Percentiles rank a stretch among this genome's conserved stretches.
These are phyloP conservation scores for Neoboletus subvelutipes DNA, from an alignment of 768 basidiomycete genomes.

Conservation along the genomic window DNA sequence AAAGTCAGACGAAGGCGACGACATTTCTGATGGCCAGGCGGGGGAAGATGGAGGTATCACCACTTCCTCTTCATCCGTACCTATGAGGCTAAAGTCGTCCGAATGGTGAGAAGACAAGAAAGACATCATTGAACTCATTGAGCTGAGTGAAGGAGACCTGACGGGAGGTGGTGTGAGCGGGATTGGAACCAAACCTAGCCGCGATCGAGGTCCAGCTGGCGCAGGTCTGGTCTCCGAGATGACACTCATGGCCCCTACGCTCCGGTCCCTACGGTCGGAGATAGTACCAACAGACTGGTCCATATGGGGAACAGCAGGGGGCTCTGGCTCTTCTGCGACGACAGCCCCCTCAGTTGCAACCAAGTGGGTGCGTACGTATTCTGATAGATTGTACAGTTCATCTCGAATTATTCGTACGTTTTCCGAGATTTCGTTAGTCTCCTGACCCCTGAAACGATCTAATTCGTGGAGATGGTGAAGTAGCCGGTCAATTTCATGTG, in stretches of 20 bases:
- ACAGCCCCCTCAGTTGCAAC: constrained; percentile 21
- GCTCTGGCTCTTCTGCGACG: constrained; percentile 12
- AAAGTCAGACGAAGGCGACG: constrained; percentile 27
- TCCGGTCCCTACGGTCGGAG: constrained; percentile 41
- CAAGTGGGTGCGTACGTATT: constrained; percentile 47
- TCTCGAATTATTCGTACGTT: constrained; percentile 70
- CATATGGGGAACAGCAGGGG: constrained; percentile 22
- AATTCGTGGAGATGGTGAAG: constrained; percentile 61
- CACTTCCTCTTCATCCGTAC: constrained; percentile 29
- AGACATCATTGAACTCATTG: constrained; percentile 36
- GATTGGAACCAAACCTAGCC: constrained; percentile 31
- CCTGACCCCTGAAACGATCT: constrained; percentile 59
- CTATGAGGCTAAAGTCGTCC: constrained; percentile 57
- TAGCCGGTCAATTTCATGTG: constrained; percentile 52
- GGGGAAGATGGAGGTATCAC: constrained; percentile 34
- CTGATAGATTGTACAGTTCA: constrained; percentile 63
- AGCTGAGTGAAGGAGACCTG: constrained; percentile 41
- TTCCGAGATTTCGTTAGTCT: constrained; percentile 61
- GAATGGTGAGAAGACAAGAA: constrained; percentile 69
- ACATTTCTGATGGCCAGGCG: constrained; percentile 35
- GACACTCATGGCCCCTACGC: constrained; percentile 46
- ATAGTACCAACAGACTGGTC: constrained; percentile 50
- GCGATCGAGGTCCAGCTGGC: constrained; percentile 28
- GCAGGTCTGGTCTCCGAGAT: constrained; percentile 33
- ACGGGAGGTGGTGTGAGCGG: constrained; percentile 44